These are phyloP conservation scores for Cynanchum wilfordii DNA, from an alignment of 257 asterid genomes.

Conservation along the genomic window DNA sequence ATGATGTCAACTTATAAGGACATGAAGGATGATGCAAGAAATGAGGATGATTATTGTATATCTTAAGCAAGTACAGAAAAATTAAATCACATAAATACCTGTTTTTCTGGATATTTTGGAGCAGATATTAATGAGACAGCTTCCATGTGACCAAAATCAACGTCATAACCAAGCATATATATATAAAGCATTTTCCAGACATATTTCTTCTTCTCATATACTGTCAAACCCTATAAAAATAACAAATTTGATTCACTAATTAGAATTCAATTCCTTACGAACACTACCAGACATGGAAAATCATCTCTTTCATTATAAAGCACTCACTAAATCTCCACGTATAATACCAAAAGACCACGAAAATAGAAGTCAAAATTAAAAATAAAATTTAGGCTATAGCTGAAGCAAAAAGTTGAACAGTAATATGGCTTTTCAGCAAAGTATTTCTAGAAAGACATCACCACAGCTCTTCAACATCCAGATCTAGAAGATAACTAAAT, in stretches of 20 bases:
- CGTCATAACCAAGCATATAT: slow-evolving; percentile 97
- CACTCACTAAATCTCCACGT: not conserved
- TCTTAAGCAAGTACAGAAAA: not conserved
- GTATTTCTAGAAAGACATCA: not conserved
- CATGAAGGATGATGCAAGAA: not conserved
- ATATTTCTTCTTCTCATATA: slow-evolving; percentile 94
- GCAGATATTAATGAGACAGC: slow-evolving; percentile 98
- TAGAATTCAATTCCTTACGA: not conserved
- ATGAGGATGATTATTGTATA: not conserved
- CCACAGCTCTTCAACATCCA: not conserved
- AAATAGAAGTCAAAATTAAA: not conserved
- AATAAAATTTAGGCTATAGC: not conserved
- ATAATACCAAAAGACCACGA: not conserved
- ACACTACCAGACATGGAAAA: not conserved
- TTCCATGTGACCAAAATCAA: slow-evolving; percentile 99
- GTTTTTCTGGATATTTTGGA: slow-evolving; percentile 99
- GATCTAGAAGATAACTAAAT: not conserved
- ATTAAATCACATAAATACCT: slow-evolving; percentile 40
- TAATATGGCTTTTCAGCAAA: not conserved
- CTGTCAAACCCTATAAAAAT: slow-evolving; percentile 70
- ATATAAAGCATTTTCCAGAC: slow-evolving; percentile 99
- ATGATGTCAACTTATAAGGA: not conserved
- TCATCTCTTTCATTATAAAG: not conserved
- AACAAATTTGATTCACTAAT: slow-evolving; percentile 12
- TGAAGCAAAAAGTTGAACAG: not conserved